These are phyloP conservation scores for Phoenix dactylifera DNA, from an alignment of 176 grass and related monocot genomes.

Conservation along the genomic window DNA sequence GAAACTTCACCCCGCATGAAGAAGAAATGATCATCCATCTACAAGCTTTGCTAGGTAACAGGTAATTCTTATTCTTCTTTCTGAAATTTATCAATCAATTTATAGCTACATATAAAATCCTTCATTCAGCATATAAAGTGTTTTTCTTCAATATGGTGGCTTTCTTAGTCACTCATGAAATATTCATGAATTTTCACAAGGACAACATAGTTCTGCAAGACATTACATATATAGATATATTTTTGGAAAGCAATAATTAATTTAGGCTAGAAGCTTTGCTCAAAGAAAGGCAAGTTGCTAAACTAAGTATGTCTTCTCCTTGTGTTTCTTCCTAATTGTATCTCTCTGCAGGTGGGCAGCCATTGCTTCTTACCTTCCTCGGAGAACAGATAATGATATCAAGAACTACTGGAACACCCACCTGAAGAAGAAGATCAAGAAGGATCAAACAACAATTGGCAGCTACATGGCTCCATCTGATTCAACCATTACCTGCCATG, in stretches of 20 bases:
- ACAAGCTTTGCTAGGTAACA: slow-evolving; percentile 82
- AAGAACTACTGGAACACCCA: slow-evolving; percentile 98
- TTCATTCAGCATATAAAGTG: no score
- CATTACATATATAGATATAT: no score
- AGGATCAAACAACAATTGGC: slow-evolving; percentile 35
- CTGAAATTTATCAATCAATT: background rate
- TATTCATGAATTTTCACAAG: no score
- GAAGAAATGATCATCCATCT: slow-evolving; percentile 72
- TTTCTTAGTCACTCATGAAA: no score
- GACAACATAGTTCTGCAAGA: no score
- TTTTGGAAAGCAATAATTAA: no score
- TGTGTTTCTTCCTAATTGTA: background rate
- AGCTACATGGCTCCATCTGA: slow-evolving; percentile 17
- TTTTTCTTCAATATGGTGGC: no score
- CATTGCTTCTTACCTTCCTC: slow-evolving; percentile 77
- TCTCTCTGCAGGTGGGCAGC: slow-evolving; percentile 51
- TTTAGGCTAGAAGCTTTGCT: no score
- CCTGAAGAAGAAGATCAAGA: slow-evolving; percentile 84
- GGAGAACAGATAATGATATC: slow-evolving; percentile 88
- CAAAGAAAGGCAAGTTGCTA: no score
- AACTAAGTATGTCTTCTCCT: no score
- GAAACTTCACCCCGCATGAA: slow-evolving; percentile 75
- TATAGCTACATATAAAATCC: no score
- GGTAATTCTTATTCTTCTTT: slow-evolving; percentile 12
- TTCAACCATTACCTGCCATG: slow-evolving; percentile 1